These are phyloP conservation scores for Xylaria scruposa DNA, from an alignment of 495 filamentous ascomycete genomes.

Conservation along the genomic window DNA sequence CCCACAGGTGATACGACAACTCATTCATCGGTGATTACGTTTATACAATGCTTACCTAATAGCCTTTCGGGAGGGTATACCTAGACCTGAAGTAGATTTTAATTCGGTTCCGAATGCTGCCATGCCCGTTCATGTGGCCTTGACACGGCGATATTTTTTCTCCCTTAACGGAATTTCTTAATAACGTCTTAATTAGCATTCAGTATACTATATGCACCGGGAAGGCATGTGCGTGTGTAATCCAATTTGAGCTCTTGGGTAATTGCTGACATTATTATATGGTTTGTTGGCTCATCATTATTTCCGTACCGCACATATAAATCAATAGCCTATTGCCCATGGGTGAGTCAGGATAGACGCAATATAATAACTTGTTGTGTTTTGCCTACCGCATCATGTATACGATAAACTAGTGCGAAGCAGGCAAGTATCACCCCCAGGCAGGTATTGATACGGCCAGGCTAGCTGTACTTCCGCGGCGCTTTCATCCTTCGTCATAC, in stretches of 20 bases:
- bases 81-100: neutral
- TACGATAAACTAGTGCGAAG: neutral
- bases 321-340: slow-evolving; percentile 3
- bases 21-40: slow-evolving; percentile 24
- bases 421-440: neutral
- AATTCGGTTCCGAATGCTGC: slow-evolving; percentile 6
- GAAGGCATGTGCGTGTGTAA: neutral
- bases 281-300: neutral
- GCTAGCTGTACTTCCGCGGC: slow-evolving; percentile 1
- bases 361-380: neutral
- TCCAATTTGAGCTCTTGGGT: neutral
- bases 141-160: neutral
- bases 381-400: neutral
- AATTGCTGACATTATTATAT: neutral
- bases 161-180: neutral
- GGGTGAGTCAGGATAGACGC: neutral
- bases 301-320: neutral
- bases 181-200: slow-evolving; percentile 4
- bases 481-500: slow-evolving; percentile 16
- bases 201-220: neutral
- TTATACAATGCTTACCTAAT: slow-evolving; percentile 7
- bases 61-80: neutral
- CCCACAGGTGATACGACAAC: slow-evolving; percentile 13
- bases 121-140: neutral
- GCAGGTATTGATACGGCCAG: neutral